phyloP scores from a whole-genome alignment of 148 eudicot genomes.

The Heliamphora exappendiculata region DNA sequence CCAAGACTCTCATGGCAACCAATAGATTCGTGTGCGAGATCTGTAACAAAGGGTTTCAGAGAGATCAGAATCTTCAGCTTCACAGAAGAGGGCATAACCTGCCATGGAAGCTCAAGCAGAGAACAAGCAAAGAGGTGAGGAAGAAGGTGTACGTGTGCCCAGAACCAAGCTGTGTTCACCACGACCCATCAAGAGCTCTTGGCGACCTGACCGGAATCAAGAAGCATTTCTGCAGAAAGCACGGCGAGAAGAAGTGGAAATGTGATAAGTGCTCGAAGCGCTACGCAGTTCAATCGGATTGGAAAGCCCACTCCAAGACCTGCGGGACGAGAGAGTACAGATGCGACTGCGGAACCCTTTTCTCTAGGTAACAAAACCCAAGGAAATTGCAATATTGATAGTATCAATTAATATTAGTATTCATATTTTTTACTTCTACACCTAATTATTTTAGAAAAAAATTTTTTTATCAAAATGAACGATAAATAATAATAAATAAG shows the following conservation, averaged over 20 bases:
- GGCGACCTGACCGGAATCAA: conserved; percentile 92
- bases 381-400: too few relatives aligned
- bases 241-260: conserved; percentile 94
- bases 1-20: conserved; percentile 67
- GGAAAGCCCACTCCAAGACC: conserved; percentile 92
- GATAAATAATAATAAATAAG: too few relatives aligned
- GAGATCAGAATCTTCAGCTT: conserved; percentile 85
- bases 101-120: conserved; percentile 95
- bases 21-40: conserved; percentile 84
- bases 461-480: too few relatives aligned
- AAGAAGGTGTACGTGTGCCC: conserved; percentile 93
- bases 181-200: conserved; percentile 82
- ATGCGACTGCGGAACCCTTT: conserved; percentile 97
- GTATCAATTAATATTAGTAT: too few relatives aligned
- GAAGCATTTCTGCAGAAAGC: conserved; percentile 85
- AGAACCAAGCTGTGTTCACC: conserved; percentile 68
- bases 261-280: conserved; percentile 85
- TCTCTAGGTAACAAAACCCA: conserved; percentile 95
- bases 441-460: too few relatives aligned
- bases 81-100: conserved; percentile 93
- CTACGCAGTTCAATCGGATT: conserved; percentile 96
- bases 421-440: too few relatives aligned
- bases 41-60: conserved; percentile 89
- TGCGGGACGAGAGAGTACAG: conserved; percentile 93
- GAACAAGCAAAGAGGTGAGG: conserved; percentile 51